phyloP scores from a whole-genome alignment of 176 grass and related monocot genomes.

The Bonia amplexicaulis region DNA sequence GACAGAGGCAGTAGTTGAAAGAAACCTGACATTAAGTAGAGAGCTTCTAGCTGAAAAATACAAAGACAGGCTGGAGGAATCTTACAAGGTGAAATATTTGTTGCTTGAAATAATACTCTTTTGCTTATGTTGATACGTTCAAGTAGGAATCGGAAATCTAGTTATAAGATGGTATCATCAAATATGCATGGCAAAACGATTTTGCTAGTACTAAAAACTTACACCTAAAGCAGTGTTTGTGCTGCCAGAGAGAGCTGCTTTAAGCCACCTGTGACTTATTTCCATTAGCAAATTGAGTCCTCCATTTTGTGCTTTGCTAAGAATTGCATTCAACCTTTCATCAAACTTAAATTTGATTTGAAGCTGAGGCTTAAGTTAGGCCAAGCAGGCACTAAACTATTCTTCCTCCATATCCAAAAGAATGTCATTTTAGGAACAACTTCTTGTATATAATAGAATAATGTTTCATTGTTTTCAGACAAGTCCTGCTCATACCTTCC shows the following conservation, averaged over 20 bases:
- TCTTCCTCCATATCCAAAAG: background rate
- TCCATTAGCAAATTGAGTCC: background rate
- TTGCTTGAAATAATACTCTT: constrained; percentile 14
- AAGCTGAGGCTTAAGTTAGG: background rate
- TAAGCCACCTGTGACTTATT: background rate
- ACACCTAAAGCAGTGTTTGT: background rate
- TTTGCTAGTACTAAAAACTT: background rate
- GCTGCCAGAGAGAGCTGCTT: background rate
- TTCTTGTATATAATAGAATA: background rate
- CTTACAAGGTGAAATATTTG: constrained; percentile 79
- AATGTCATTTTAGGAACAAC: background rate
- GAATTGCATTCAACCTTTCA: background rate
- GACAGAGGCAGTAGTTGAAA: constrained; percentile 70
- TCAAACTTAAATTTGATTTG: background rate
- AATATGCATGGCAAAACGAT: background rate
- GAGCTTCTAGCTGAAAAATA: constrained; percentile 74
- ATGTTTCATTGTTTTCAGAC: background rate
- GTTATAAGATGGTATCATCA: constrained; percentile 12
- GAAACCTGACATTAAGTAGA: constrained; percentile 57
- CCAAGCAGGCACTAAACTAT: constrained; percentile 6
- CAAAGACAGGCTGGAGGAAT: constrained; percentile 69
- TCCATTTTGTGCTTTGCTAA: background rate
- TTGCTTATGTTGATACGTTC: constrained; percentile 18
- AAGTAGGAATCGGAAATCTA: background rate
- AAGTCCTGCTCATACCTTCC: background rate